These are phyloP conservation scores for Trichoderma sp. DNA, from an alignment of 2,329 filamentous ascomycete genomes.

Conservation along the genomic window DNA sequence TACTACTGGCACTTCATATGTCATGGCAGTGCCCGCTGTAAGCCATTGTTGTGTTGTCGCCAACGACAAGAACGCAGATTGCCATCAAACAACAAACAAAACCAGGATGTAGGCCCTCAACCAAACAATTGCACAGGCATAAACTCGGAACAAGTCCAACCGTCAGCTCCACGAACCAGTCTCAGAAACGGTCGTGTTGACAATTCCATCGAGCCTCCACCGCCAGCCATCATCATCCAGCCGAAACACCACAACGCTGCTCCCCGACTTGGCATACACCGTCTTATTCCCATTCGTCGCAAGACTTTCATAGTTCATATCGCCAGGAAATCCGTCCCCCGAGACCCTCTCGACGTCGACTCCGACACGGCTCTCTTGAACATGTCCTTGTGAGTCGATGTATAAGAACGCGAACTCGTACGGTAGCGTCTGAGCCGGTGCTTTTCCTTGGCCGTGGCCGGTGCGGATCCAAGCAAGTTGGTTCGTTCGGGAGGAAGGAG, in stretches of 20 bases:
- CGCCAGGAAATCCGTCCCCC: slow-evolving; percentile 26
- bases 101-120: background rate
- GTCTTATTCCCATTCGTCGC: slow-evolving; percentile 30
- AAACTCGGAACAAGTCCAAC: background rate
- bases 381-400: slow-evolving; percentile 19
- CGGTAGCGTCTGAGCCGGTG: slow-evolving; percentile 12
- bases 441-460: background rate
- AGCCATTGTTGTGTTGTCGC: background rate
- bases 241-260: slow-evolving; percentile 30
- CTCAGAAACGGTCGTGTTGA: slow-evolving; percentile 20
- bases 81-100: background rate
- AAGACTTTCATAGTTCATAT: slow-evolving; percentile 25
- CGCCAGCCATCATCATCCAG: slow-evolving; percentile 21
- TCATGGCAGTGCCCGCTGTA: background rate
- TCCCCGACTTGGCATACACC: slow-evolving; percentile 31
- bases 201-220: slow-evolving; percentile 27
- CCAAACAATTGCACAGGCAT: background rate
- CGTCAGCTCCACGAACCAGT: background rate
- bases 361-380: slow-evolving; percentile 30
- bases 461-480: slow-evolving; percentile 32
- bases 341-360: slow-evolving; percentile 14
- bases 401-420: slow-evolving; percentile 32
- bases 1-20: no score
- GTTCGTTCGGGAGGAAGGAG: slow-evolving; percentile 9
- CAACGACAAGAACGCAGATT: background rate